Evolutionary conservation across 495 filamentous ascomycete species (phyloP).

Genomic region (Hypoxylon lenormandii): DNA sequence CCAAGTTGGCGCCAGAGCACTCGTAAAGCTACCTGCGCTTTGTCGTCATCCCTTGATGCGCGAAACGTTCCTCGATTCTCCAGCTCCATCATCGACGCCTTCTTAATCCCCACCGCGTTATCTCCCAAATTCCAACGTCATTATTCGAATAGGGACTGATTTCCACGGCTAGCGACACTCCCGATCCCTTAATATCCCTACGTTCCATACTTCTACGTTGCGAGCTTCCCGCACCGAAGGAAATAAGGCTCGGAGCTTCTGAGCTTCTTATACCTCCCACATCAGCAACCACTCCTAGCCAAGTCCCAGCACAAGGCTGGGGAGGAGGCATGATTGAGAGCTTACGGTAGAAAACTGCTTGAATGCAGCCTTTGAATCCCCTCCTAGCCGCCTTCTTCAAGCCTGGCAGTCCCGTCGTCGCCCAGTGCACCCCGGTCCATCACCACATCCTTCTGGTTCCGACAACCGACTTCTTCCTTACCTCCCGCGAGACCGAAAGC

Average conservation of each 20-base stretch:
- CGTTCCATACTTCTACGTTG: background rate
- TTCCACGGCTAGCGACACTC: background rate
- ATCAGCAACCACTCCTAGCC: conserved; percentile 1
- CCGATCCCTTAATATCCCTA: background rate
- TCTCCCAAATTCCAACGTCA: background rate
- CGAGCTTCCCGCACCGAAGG: background rate
- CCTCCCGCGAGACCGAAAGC: conserved; percentile 88
- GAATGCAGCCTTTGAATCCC: conserved; percentile 99
- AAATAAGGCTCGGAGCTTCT: conserved; percentile 8
- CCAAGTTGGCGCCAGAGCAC: conserved; percentile 17
- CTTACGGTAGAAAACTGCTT: conserved; percentile 40
- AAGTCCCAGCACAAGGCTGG: conserved; percentile 39
- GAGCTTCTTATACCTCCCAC: conserved; percentile 1
- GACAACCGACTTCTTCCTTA: conserved; percentile 87
- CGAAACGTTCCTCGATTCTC: conserved; percentile 12
- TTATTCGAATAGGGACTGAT: conserved; percentile 1
- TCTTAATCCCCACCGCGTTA: background rate
- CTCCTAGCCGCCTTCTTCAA: conserved; percentile 98
- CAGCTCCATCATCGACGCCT: background rate
- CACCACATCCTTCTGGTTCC: conserved; percentile 96
- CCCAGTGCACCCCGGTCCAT: conserved; percentile 91
- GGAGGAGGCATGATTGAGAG: conserved; percentile 40
- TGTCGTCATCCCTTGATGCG: conserved; percentile 45
- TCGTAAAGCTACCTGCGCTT: conserved; percentile 26
- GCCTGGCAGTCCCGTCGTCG: conserved; percentile 78